phyloP scores from a whole-genome alignment of 257 asterid species.

The Oldenlandia corymbosa region DNA sequence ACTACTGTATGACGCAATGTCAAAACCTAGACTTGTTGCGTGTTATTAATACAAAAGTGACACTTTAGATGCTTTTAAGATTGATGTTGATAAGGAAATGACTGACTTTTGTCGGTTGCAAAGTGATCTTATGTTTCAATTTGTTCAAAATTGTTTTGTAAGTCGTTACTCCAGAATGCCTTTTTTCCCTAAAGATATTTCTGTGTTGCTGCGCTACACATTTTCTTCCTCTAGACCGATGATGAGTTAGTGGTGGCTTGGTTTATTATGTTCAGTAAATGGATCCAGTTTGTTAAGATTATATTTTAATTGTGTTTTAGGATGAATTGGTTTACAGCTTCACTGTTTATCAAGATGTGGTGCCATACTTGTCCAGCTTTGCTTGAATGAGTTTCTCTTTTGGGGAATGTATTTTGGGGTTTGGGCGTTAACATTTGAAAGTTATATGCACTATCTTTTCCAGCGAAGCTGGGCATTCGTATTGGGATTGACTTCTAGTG shows the following conservation, averaged over 20 bases:
- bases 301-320: neutral
- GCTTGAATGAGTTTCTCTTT: neutral
- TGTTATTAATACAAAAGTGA: neutral
- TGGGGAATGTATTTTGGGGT: too few species aligned
- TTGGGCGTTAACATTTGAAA: too few species aligned
- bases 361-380: neutral
- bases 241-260: too few species aligned
- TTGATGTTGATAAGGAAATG: neutral
- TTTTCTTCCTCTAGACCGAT: too few species aligned
- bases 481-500: neutral
- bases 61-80: neutral
- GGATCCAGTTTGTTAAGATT: too few species aligned
- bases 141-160: neutral
- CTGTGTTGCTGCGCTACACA: too few species aligned
- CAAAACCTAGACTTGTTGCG: neutral
- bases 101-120: neutral
- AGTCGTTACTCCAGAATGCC: neutral
- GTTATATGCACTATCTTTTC: neutral
- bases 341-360: neutral
- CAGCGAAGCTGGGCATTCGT: neutral
- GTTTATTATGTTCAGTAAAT: too few species aligned
- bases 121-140: neutral
- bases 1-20: neutral
- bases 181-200: neutral
- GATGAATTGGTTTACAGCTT: neutral